Evolutionary conservation across 73 alveolate species (phyloP).

Genomic region (Strombidium stylifer): DNA sequence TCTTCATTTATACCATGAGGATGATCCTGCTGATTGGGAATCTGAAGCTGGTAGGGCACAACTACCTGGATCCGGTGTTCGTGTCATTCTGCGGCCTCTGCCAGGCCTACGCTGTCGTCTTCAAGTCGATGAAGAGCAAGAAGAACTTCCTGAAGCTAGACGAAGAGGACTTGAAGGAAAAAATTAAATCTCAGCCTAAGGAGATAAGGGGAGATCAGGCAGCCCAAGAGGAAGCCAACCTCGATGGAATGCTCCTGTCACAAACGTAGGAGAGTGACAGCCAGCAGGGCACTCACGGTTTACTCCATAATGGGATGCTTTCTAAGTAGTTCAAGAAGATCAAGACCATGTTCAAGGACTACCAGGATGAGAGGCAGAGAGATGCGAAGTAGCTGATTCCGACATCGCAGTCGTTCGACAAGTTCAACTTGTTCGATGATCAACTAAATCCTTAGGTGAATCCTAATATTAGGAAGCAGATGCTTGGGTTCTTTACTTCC

Average conservation of each 20-base stretch:
- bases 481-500: no score
- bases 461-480: no score
- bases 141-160: slow-evolving; percentile 40
- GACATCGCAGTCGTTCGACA: no score
- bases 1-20: slow-evolving; percentile 51
- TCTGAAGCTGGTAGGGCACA: slow-evolving; percentile 53
- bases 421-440: no score
- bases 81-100: slow-evolving; percentile 54
- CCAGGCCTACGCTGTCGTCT: slow-evolving; percentile 22
- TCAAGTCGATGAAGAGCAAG: slow-evolving; percentile 32
- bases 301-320: background rate
- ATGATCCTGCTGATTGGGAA: slow-evolving; percentile 55
- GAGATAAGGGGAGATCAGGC: background rate
- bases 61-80: slow-evolving; percentile 63
- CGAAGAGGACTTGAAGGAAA: background rate
- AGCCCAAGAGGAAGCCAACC: slow-evolving; percentile 8
- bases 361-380: background rate
- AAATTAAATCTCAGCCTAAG: background rate
- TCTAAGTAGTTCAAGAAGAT: slow-evolving; percentile 10
- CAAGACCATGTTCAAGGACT: background rate
- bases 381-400: no score
- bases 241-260: background rate
- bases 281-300: background rate
- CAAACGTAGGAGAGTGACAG: background rate
- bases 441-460: no score